Percentiles rank a stretch among this genome's conserved stretches.
Evolutionary conservation across 306 rosid species (phyloP).

Genomic region (Citrullus mucosospermus): DNA sequence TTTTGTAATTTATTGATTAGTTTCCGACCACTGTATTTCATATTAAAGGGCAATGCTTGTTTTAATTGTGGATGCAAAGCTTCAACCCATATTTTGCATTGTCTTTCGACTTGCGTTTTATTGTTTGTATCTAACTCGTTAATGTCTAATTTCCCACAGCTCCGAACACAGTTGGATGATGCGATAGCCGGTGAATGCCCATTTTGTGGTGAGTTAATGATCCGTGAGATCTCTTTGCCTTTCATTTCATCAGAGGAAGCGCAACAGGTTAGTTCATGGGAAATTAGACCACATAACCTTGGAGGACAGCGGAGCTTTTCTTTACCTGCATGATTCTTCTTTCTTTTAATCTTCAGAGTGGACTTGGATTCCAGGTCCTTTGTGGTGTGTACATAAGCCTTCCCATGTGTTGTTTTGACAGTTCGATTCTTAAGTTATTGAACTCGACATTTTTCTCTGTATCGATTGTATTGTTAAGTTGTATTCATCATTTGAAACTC

Average conservation of each 20-base stretch:
- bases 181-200: constrained; percentile 95
- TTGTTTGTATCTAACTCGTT: not conserved
- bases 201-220: constrained; percentile 86
- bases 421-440: not conserved
- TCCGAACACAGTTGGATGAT: constrained; percentile 86
- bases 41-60: not conserved
- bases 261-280: constrained; percentile 68
- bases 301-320: constrained; percentile 60
- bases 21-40: not conserved
- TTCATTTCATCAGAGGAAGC: constrained; percentile 59
- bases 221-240: constrained; percentile 77
- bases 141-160: constrained; percentile 27
- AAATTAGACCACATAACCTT: constrained; percentile 48
- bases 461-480: not conserved
- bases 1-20: not conserved
- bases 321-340: constrained; percentile 30
- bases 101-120: not conserved
- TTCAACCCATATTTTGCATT: not conserved
- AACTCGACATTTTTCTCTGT: not conserved
- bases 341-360: not conserved
- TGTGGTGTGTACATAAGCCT: not conserved
- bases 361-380: not conserved
- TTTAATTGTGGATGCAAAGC: not conserved
- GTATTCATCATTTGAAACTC: not conserved
- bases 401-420: not conserved